Evolutionary conservation across 2,329 filamentous ascomycete species (phyloP), one percentile per base, ranked within the genome.

Genomic region (Alternaria consortialis): DNA sequence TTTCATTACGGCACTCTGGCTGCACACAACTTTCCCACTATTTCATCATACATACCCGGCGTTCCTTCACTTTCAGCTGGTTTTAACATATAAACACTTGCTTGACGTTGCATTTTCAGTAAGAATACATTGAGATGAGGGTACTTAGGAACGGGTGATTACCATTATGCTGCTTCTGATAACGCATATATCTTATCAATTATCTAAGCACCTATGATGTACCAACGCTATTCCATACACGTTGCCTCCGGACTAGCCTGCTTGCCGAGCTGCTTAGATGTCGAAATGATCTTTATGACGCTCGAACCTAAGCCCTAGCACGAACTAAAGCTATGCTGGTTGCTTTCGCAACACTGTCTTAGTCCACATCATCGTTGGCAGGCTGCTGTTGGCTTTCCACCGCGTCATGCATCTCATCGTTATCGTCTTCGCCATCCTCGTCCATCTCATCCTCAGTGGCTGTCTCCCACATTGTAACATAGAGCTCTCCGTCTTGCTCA

Each of bases 401-500:
- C 8, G 53, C 57, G 7, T 56, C 54, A 20, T 53, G 55, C 44
- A 47, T 36, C 31, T 56, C 52, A 13, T 62, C 59, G 5, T 55
- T 31, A 11, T 62, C 59, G 1, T 56, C 54, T 36, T 55, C 60
- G 11, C 44, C 43, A 15, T 20, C 20, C 20, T 60, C 37, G 9
- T 40, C 53, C 32, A 50, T 40, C 7, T 55, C 60, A 5, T 58
- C 51, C 12, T 52, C 46, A 11, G 23, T 60, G 9, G 46, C 53
- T 8, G 39, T 48, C 27, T 60, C 59, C 39, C 58, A 62, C 20
- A 63, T 46, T 7, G 53, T 48, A 29, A 63, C 51, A 6, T 61
- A 60, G 31, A 65, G 27, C 27, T 63, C 50, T 4, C 60, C 65
- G 7, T 65, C 48, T 25, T 66, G 48, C 36, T 60, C 61, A 32